Evolutionary conservation across 1,284 basidiomycete species (phyloP).

Genomic region (Golubevia pallescens): DNA sequence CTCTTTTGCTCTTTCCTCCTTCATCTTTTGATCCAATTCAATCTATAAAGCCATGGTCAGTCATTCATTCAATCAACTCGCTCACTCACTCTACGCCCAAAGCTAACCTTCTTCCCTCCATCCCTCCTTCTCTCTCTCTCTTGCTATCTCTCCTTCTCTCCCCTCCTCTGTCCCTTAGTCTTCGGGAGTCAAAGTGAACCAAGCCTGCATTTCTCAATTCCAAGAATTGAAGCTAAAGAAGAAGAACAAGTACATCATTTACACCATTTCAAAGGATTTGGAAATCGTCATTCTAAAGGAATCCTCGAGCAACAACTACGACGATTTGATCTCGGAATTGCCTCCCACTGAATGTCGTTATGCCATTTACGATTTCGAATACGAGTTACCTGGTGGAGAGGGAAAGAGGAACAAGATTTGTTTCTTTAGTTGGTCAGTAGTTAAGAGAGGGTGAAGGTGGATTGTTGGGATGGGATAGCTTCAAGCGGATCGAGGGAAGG

Average conservation of each 20-base stretch:
- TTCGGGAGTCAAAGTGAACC: conserved; percentile 76
- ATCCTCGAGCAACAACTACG: conserved; percentile 70
- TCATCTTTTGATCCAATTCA: too few species aligned
- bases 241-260: conserved; percentile 87
- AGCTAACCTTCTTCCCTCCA: too few species aligned
- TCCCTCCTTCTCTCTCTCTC: too few species aligned
- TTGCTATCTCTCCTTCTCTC: too few species aligned
- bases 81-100: too few species aligned
- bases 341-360: conserved; percentile 81
- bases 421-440: conserved; percentile 78
- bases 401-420: conserved; percentile 88
- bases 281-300: conserved; percentile 60
- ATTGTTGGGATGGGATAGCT: too few species aligned
- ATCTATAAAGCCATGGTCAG: too few species aligned
- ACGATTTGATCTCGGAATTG: conserved; percentile 78
- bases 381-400: conserved; percentile 75
- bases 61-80: too few species aligned
- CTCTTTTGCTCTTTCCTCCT: too few species aligned
- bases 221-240: conserved; percentile 82
- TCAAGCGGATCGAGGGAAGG: too few species aligned
- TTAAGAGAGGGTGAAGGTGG: too few species aligned
- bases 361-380: conserved; percentile 93
- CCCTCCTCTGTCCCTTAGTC: too few species aligned
- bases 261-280: conserved; percentile 66
- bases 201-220: conserved; percentile 73